Conservation (phyloP, 129 eudicot genomes). For the Sambucus nigra region DNA sequence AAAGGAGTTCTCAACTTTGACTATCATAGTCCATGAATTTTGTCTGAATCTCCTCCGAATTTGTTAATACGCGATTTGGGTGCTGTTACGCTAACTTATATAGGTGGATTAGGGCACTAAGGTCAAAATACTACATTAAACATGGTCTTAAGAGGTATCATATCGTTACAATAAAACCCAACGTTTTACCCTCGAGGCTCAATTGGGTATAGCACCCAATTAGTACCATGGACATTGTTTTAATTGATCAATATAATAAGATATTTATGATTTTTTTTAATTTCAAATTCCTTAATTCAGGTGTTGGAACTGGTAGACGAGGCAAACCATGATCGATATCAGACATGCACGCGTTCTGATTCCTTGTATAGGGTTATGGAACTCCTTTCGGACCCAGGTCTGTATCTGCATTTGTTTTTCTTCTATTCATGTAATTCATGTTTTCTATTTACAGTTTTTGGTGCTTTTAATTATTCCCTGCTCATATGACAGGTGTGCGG, state of each 20-base stretch:
- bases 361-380: slow-evolving; percentile 45
- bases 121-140: too few relatives aligned
- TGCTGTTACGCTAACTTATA: too few relatives aligned
- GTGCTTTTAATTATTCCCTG: neutral
- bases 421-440: neutral
- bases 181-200: too few relatives aligned
- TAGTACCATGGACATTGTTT: too few relatives aligned
- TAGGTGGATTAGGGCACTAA: too few relatives aligned
- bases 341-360: slow-evolving; percentile 54
- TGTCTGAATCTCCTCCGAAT: too few relatives aligned
- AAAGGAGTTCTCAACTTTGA: too few relatives aligned
- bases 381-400: slow-evolving; percentile 65
- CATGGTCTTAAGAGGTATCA: too few relatives aligned
- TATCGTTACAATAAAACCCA: too few relatives aligned
- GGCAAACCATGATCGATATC: slow-evolving; percentile 24
- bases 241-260: neutral
- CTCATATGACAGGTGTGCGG: slow-evolving; percentile 37
- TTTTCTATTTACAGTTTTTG: neutral
- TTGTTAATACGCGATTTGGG: too few relatives aligned
- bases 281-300: slow-evolving; percentile 21
- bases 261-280: neutral
- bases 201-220: too few relatives aligned
- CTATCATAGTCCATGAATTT: too few relatives aligned
- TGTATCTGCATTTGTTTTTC: neutral
- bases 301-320: slow-evolving; percentile 39